Evolutionary conservation across 106 monocot genomes (phyloP).

Genomic region (Phalaenopsis aphrodite): DNA sequence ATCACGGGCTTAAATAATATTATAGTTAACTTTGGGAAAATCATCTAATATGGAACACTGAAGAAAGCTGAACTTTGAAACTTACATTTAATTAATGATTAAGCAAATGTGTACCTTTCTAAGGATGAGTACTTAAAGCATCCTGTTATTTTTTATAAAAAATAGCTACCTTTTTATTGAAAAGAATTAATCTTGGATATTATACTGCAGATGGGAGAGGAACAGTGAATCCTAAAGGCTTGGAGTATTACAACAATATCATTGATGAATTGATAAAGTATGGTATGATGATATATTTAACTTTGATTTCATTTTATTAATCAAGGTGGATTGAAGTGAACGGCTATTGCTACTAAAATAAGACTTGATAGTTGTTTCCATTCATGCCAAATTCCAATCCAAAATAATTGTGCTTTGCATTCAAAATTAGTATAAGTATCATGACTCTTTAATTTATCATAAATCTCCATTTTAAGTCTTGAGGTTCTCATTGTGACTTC

Average conservation of each 20-base stretch:
- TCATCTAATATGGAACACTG: not conserved
- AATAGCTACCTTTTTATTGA: not conserved
- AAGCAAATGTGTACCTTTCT: not conserved
- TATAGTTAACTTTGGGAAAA: not conserved
- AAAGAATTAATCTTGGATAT: not conserved
- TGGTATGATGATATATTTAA: conserved; percentile 22
- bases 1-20: not conserved
- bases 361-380: not conserved
- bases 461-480: not conserved
- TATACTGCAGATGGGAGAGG: conserved; percentile 54
- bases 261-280: conserved; percentile 48
- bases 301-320: not conserved
- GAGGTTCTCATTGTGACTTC: not conserved
- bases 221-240: conserved; percentile 44
- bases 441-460: not conserved
- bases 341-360: not conserved
- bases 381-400: not conserved
- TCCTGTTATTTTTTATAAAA: not conserved
- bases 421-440: not conserved
- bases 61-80: not conserved
- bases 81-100: not conserved
- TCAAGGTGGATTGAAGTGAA: not conserved
- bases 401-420: not conserved
- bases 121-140: not conserved
- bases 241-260: conserved; percentile 55